These are phyloP conservation scores for Ceratobasidium sp. DNA, from an alignment of 1,284 basidiomycete genomes.

Conservation along the genomic window DNA sequence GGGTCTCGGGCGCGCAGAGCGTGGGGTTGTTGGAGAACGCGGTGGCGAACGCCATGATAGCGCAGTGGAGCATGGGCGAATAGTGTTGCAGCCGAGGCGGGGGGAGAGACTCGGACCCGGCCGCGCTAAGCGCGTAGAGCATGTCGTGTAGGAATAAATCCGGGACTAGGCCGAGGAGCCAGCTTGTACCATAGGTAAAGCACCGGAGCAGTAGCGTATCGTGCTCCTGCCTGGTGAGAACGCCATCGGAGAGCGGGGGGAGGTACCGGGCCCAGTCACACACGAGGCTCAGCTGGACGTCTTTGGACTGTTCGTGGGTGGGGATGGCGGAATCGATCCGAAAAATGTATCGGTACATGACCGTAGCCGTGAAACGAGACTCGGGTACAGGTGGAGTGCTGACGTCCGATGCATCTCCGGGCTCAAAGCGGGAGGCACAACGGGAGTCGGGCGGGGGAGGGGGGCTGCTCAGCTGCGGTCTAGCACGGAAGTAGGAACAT, in stretches of 20 bases:
- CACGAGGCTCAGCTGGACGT: conserved; percentile 7
- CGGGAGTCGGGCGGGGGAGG: no score
- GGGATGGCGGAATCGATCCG: background rate
- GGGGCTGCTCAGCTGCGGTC: no score
- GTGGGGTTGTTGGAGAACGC: conserved; percentile 36
- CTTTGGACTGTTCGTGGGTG: background rate
- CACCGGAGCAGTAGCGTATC: conserved; percentile 16
- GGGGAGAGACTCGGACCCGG: background rate
- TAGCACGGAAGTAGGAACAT: no score
- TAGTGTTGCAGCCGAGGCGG: conserved; percentile 4
- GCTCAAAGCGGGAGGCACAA: no score
- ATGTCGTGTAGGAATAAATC: conserved; percentile 34
- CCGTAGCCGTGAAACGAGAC: background rate
- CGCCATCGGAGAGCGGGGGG: background rate
- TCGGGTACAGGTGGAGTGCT: no score
- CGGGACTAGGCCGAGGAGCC: conserved; percentile 25
- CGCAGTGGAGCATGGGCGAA: conserved; percentile 23
- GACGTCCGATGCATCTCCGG: no score
- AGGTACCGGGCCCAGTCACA: conserved; percentile 39
- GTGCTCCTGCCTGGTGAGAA: conserved; percentile 8
- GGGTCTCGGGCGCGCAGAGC: background rate
- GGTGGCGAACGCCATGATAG: conserved; percentile 21
- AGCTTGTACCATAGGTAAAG: conserved; percentile 27
- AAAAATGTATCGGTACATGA: conserved; percentile 39
- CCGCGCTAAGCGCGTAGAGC: conserved; percentile 25